These are phyloP conservation scores for Dillenia turbinata DNA, from an alignment of 164 flowering plant genomes.

Conservation along the genomic window DNA sequence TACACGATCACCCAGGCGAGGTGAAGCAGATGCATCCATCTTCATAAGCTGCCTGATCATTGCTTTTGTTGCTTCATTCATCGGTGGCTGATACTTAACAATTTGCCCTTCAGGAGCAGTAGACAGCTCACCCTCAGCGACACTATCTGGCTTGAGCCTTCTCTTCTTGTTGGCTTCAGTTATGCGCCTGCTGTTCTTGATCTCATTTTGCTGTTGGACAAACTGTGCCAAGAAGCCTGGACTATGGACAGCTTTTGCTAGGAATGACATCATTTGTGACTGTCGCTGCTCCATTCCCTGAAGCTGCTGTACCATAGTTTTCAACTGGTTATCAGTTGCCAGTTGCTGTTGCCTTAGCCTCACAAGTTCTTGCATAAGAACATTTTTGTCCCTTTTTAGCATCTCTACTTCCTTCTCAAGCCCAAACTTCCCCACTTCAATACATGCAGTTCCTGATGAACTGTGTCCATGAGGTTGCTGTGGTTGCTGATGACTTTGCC, in stretches of 20 bases:
- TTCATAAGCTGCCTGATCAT: slow-evolving; percentile 69
- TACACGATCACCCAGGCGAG: slow-evolving; percentile 38
- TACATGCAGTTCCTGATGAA: slow-evolving; percentile 79
- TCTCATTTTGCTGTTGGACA: slow-evolving; percentile 83
- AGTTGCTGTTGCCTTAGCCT: slow-evolving; percentile 95
- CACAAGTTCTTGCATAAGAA: slow-evolving; percentile 94
- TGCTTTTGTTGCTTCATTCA: slow-evolving; percentile 77
- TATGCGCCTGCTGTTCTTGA: slow-evolving; percentile 58
- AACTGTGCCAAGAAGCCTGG: slow-evolving; percentile 89
- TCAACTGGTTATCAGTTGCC: slow-evolving; percentile 80
- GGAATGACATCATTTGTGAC: slow-evolving; percentile 97
- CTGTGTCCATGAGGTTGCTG: slow-evolving; percentile 57
- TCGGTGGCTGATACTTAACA: slow-evolving; percentile 70
- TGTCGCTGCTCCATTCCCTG: slow-evolving; percentile 98
- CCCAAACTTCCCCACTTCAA: slow-evolving; percentile 97
- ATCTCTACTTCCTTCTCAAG: slow-evolving; percentile 94
- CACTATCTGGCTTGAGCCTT: slow-evolving; percentile 68
- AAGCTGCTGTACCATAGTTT: slow-evolving; percentile 77
- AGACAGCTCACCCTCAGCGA: slow-evolving; percentile 23
- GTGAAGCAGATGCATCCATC: slow-evolving; percentile 39
- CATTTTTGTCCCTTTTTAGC: slow-evolving; percentile 93
- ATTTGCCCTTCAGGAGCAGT: slow-evolving; percentile 67
- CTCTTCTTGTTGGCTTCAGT: slow-evolving; percentile 74
- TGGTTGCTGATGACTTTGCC: slow-evolving; percentile 46
- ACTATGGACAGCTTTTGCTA: slow-evolving; percentile 91